Percentiles rank a stretch among this genome's conserved stretches.
phyloP scores from a whole-genome alignment of 2,329 filamentous ascomycete species.

The Colletotrichum sp. region DNA sequence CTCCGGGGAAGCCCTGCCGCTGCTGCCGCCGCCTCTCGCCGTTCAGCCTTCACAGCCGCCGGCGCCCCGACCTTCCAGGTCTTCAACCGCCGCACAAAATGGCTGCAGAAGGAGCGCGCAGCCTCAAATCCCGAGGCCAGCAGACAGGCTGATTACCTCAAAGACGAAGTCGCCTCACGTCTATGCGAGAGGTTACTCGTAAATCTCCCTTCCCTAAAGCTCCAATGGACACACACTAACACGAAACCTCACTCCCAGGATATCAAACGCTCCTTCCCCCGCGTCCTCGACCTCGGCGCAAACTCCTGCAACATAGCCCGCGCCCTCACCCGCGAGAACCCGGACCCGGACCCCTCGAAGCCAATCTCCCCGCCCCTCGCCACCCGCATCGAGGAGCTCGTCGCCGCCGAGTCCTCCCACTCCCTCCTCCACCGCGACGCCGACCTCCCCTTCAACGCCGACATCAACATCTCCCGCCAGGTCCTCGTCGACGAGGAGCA shows the following conservation, averaged over 20 bases:
- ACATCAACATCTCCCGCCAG: constrained; percentile 74
- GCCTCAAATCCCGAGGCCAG: constrained; percentile 73
- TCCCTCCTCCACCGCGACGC: constrained; percentile 82
- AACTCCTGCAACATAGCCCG: constrained; percentile 95
- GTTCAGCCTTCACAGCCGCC: constrained; percentile 75
- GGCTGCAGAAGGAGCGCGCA: constrained; percentile 88
- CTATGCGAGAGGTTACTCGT: constrained; percentile 87
- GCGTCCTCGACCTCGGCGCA: constrained; percentile 89
- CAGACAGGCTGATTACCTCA: constrained; percentile 87
- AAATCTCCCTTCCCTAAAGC: constrained; percentile 20
- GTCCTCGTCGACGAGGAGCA: constrained; percentile 80
- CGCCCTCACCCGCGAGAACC: constrained; percentile 74
- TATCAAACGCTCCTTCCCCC: constrained; percentile 86
- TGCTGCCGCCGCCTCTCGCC: constrained; percentile 31
- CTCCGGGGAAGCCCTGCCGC: not conserved
- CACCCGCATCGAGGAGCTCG: constrained; percentile 73
- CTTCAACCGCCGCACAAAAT: constrained; percentile 89
- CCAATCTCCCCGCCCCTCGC: constrained; percentile 71
- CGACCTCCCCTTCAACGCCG: constrained; percentile 74
- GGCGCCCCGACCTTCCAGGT: constrained; percentile 84
- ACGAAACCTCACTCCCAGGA: constrained; percentile 62
- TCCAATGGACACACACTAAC: not conserved
- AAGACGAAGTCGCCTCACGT: constrained; percentile 86
- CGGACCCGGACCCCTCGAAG: constrained; percentile 62
- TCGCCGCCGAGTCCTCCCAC: constrained; percentile 82